These are phyloP conservation scores for Fennellomyces sp. DNA, from an alignment of 371 early-diverging fungal genomes.

Conservation along the genomic window DNA sequence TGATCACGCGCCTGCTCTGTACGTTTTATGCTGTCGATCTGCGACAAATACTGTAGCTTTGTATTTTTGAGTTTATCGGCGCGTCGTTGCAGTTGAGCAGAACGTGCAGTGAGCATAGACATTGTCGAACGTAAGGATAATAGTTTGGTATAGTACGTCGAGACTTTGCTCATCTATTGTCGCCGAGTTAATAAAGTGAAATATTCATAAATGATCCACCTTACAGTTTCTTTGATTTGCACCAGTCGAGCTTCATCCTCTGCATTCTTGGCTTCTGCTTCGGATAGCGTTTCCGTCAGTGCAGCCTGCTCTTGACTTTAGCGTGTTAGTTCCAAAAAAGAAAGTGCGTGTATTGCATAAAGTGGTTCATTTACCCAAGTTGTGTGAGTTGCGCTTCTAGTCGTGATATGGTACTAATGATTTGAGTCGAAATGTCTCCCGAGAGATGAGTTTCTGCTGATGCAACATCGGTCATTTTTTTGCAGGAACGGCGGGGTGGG, in stretches of 20 bases:
- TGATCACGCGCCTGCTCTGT: constrained; percentile 41
- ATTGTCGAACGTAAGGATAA: constrained; percentile 39
- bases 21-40: constrained; percentile 36
- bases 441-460: constrained; percentile 4
- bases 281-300: neutral
- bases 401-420: constrained; percentile 4
- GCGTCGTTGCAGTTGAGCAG: constrained; percentile 30
- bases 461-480: neutral
- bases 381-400: constrained; percentile 9
- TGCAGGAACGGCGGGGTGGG: neutral
- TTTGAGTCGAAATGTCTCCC: constrained; percentile 2
- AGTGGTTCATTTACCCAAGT: neutral
- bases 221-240: constrained; percentile 7
- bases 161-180: constrained; percentile 37
- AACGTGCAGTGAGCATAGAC: constrained; percentile 35
- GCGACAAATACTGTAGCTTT: constrained; percentile 32
- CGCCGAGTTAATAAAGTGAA: neutral
- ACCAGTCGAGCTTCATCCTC: neutral
- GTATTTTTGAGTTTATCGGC: constrained; percentile 32
- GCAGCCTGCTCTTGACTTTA: constrained; percentile 8
- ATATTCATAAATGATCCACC: neutral
- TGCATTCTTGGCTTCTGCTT: neutral
- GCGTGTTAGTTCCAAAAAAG: neutral
- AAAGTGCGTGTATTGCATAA: too few relatives aligned
- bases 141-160: constrained; percentile 38